phyloP scores from a whole-genome alignment of 192 early-diverging fungal genomes.

The Fimicolochytrium jonesii region DNA sequence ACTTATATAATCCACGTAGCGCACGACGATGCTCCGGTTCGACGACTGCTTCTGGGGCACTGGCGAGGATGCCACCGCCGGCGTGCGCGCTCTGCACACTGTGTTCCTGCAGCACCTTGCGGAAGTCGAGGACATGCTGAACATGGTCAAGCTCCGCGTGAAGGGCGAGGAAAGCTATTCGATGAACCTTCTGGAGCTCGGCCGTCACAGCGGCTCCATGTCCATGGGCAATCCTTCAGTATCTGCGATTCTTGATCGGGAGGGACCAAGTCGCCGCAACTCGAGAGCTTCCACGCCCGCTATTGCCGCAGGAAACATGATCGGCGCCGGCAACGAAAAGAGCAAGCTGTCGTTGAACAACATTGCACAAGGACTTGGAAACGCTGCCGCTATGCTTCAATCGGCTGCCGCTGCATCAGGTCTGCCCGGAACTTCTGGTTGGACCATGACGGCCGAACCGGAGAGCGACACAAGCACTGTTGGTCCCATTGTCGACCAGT shows the following conservation, averaged over 20 bases:
- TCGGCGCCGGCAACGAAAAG: slow-evolving; percentile 2
- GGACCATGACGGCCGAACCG: slow-evolving; percentile 9
- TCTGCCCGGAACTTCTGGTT: not conserved
- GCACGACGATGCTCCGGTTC: slow-evolving; percentile 32
- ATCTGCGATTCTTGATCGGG: not conserved
- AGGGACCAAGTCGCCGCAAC: slow-evolving; percentile 1
- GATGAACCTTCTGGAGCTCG: slow-evolving; percentile 17
- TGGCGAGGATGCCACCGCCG: slow-evolving; percentile 20
- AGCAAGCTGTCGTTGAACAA: not conserved
- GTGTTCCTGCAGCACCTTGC: slow-evolving; percentile 26
- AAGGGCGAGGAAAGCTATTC: slow-evolving; percentile 14
- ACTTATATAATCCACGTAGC: too few species aligned
- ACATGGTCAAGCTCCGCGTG: slow-evolving; percentile 14
- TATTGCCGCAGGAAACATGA: slow-evolving; percentile 23
- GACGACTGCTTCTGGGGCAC: slow-evolving; percentile 34
- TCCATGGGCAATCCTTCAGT: not conserved
- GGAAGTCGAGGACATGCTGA: slow-evolving; percentile 20
- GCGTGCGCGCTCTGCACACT: slow-evolving; percentile 19
- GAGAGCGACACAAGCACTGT: slow-evolving; percentile 10
- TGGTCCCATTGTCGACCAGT: slow-evolving; percentile 12
- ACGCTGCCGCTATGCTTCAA: slow-evolving; percentile 8
- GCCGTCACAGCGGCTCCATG: slow-evolving; percentile 16
- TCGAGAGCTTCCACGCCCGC: slow-evolving; percentile 19
- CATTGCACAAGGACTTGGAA: slow-evolving; percentile 5
- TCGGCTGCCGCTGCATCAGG: slow-evolving; percentile 1